Percentiles rank a stretch among this genome's conserved stretches.
Conservation (phyloP, 306 rosid species). For the Vigna nakashimae region DNA sequence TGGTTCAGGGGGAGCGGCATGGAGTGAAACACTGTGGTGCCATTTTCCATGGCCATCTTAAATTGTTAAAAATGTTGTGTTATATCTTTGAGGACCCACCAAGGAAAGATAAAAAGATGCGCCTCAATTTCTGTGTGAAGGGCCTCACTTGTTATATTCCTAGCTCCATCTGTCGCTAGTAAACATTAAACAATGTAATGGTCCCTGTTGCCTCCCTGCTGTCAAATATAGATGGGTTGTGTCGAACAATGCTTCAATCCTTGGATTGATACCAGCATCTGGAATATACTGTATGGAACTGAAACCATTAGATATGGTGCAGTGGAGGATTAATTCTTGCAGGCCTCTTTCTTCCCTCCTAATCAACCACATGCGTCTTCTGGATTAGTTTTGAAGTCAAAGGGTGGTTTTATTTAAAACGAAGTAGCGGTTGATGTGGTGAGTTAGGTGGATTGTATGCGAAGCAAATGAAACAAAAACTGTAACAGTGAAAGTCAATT, state of each 20-base stretch:
- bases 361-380: constrained; percentile 12
- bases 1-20: background rate
- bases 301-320: constrained; percentile 24
- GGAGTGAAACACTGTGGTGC: constrained; percentile 27
- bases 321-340: constrained; percentile 1
- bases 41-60: constrained; percentile 38
- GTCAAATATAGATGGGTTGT: constrained; percentile 14
- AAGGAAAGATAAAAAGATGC: background rate
- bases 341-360: background rate
- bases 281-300: background rate
- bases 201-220: background rate
- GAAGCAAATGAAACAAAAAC: constrained; percentile 45
- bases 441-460: constrained; percentile 41
- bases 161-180: background rate
- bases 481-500: constrained; percentile 43
- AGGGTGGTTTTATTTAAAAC: no score
- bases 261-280: constrained; percentile 7
- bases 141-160: no score
- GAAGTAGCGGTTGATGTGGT: background rate
- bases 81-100: constrained; percentile 7
- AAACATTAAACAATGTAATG: background rate
- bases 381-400: background rate
- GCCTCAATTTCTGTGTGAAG: background rate
- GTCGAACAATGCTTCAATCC: constrained; percentile 17
- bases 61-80: background rate